Evolutionary conservation across 306 rosid species (phyloP).

Genomic region (Cucumis sativus): Cucumber_9930_V3 NC_026655.2:19113501-19114000

Average conservation of each 20-base stretch:
- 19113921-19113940: background rate
- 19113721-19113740: constrained; percentile 90
- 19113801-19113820: constrained; percentile 74
- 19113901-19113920: background rate
- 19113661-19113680: constrained; percentile 77
- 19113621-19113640: constrained; percentile 4
- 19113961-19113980: constrained; percentile 26
- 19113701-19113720: constrained; percentile 99
- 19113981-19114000: constrained; percentile 68
- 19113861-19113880: constrained; percentile 53
- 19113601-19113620: background rate
- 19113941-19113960: background rate
- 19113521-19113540: constrained; percentile 1
- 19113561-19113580: background rate
- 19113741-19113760: constrained; percentile 84
- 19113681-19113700: constrained; percentile 88
- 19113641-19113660: constrained; percentile 50
- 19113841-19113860: constrained; percentile 69
- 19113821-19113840: constrained; percentile 47
- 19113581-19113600: background rate
- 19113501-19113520: constrained; percentile 17
- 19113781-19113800: constrained; percentile 51
- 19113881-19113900: constrained; percentile 71
- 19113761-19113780: constrained; percentile 56
- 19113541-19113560: constrained; percentile 17